A percentile compares a stretch with the other conserved stretches of the same genome.
Conservation (phyloP, 2,329 filamentous ascomycete species). For the Penicillium palitans region DNA sequence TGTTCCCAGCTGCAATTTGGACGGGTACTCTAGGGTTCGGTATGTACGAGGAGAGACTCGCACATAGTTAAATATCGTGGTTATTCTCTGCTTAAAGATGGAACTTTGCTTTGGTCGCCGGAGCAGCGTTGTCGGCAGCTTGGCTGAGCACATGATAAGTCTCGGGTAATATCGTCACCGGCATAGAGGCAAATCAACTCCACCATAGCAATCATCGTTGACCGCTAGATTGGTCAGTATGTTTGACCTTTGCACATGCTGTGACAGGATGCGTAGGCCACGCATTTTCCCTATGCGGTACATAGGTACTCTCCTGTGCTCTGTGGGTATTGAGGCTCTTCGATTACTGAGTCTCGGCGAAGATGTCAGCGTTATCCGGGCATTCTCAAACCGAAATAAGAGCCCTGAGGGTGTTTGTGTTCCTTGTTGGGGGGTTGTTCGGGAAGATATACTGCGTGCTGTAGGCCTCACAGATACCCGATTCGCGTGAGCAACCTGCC, state of each 20-base stretch:
- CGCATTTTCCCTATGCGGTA: background rate
- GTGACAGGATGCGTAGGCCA: conserved; percentile 1
- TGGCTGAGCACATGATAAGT: conserved; percentile 1
- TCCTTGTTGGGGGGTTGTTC: background rate
- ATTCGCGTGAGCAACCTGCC: background rate
- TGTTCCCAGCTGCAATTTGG: background rate
- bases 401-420: background rate
- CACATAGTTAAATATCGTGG: background rate
- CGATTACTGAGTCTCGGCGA: background rate
- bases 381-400: background rate
- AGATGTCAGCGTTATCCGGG: too few relatives aligned
- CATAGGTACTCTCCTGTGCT: background rate
- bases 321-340: background rate
- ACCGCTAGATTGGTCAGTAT: background rate
- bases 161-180: conserved; percentile 7
- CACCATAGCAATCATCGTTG: background rate
- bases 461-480: background rate
- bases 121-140: background rate
- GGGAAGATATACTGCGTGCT: background rate
- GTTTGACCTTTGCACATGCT: background rate
- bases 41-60: background rate
- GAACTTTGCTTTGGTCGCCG: background rate
- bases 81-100: background rate
- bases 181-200: background rate
- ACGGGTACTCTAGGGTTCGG: background rate